Conservation (phyloP, 352 stramenopile genomes). For the Pythium chondricola region DNA sequence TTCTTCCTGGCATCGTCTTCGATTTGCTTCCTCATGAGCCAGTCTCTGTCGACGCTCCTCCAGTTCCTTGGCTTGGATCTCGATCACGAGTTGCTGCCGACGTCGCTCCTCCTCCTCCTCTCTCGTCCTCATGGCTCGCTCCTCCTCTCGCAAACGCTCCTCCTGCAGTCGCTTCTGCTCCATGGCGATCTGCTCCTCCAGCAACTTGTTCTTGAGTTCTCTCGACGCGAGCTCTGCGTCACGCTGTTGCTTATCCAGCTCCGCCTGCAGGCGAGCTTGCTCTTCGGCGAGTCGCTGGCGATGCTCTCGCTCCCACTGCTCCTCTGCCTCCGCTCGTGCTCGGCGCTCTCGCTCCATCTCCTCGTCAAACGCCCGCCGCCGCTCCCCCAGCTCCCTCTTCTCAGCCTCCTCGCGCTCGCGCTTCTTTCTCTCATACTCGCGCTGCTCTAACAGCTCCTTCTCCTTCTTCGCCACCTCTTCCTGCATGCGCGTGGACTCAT, state of each 20-base stretch:
- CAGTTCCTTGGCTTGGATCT: too few relatives aligned
- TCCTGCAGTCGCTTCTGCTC: constrained; percentile 15
- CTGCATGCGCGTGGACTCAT: background rate
- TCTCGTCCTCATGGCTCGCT: too few relatives aligned
- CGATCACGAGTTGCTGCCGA: too few relatives aligned
- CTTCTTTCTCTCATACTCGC: constrained; percentile 40
- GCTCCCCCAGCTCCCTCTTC: constrained; percentile 26
- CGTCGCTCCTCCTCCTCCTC: too few relatives aligned
- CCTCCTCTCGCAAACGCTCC: constrained; percentile 10
- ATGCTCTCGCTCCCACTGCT: constrained; percentile 24
- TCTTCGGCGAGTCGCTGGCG: constrained; percentile 20
- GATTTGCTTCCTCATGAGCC: constrained; percentile 16
- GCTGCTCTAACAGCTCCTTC: constrained; percentile 33
- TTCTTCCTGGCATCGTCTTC: constrained; percentile 21
- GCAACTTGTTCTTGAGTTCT: constrained; percentile 24
- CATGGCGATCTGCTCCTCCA: constrained; percentile 17
- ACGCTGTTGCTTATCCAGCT: constrained; percentile 28
- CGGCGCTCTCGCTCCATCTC: constrained; percentile 31
- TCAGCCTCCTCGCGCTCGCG: constrained; percentile 31
- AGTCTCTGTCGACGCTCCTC: too few relatives aligned
- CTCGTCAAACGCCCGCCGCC: constrained; percentile 36
- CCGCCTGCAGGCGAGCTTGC: constrained; percentile 25
- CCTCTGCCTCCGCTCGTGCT: constrained; percentile 30
- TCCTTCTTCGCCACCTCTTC: background rate
- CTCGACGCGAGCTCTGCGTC: constrained; percentile 27